Percentiles rank a stretch among this genome's conserved stretches.
phyloP scores from a whole-genome alignment of 1,284 basidiomycete species.

The Schizophyllum commune region DNA sequence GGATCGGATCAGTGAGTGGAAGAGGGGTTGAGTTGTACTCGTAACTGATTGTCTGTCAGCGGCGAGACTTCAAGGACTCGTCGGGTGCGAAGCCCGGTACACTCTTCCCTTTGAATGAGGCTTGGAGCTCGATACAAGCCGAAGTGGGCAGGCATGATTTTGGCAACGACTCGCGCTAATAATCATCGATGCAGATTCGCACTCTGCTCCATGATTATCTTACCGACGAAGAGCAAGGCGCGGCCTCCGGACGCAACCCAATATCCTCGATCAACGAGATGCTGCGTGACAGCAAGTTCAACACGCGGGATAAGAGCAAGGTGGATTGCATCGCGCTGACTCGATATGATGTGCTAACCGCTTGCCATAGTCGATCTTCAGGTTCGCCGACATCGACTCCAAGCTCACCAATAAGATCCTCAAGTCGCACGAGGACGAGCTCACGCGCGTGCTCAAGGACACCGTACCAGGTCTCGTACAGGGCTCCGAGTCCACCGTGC shows the following conservation, averaged over 20 bases:
- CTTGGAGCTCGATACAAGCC: slow-evolving; percentile 88
- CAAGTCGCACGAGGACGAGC: slow-evolving; percentile 75
- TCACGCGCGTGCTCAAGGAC: slow-evolving; percentile 79
- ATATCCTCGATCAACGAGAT: slow-evolving; percentile 94
- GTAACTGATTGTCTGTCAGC: slow-evolving; percentile 39
- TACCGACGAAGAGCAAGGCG: slow-evolving; percentile 79
- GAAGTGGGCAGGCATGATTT: slow-evolving; percentile 51
- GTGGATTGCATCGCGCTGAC: slow-evolving; percentile 28
- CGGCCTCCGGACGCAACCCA: slow-evolving; percentile 73
- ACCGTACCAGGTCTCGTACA: slow-evolving; percentile 93
- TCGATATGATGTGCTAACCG: neutral
- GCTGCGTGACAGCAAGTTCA: slow-evolving; percentile 75
- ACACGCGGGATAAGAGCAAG: slow-evolving; percentile 59
- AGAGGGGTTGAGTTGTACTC: too few relatives aligned
- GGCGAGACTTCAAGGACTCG: slow-evolving; percentile 82
- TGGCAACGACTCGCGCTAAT: neutral
- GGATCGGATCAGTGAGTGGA: slow-evolving; percentile 74
- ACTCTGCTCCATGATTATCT: slow-evolving; percentile 89
- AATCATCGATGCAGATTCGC: slow-evolving; percentile 52
- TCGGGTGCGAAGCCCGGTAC: slow-evolving; percentile 66
- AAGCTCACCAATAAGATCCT: slow-evolving; percentile 67
- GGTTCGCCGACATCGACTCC: slow-evolving; percentile 81
- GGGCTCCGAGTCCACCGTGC: slow-evolving; percentile 52
- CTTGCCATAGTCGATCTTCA: slow-evolving; percentile 67
- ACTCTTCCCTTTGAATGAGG: slow-evolving; percentile 77